Evolutionary conservation across 129 eudicot genomes (phyloP).

Genomic region (Centrapalus pauciflorus): DNA sequence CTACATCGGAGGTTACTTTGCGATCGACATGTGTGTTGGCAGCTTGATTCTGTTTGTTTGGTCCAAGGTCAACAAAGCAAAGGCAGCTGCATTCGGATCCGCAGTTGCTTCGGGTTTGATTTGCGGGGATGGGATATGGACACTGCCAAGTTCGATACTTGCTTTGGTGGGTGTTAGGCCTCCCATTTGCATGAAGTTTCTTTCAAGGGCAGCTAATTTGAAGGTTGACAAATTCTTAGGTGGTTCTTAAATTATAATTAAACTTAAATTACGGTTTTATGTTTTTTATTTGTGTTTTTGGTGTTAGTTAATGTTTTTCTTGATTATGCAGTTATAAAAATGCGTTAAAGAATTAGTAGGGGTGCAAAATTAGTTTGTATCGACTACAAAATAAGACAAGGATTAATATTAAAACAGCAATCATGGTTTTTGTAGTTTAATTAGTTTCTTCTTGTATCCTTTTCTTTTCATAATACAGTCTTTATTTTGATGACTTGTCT

Average conservation of each 20-base stretch:
- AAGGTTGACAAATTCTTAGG: conserved; percentile 52
- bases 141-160: conserved; percentile 78
- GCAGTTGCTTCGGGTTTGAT: conserved; percentile 98
- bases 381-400: too few species aligned
- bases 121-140: conserved; percentile 98
- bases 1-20: conserved; percentile 74
- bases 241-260: too few species aligned
- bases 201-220: conserved; percentile 44
- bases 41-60: conserved; percentile 79
- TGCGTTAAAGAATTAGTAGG: too few species aligned
- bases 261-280: not conserved
- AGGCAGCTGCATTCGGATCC: conserved; percentile 89
- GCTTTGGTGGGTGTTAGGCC: conserved; percentile 81
- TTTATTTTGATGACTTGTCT: too few species aligned
- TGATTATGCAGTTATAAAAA: too few species aligned
- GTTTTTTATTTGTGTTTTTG: conserved; percentile 1
- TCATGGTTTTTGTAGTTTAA: too few species aligned
- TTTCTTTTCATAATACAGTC: too few species aligned
- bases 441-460: too few species aligned
- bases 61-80: conserved; percentile 62
- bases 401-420: too few species aligned
- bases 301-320: too few species aligned
- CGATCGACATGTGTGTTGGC: conserved; percentile 93
- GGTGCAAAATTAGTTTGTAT: too few species aligned
- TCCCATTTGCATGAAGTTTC: conserved; percentile 95